Percentiles rank a stretch among this genome's conserved stretches.
Evolutionary conservation across 805 yeast genomes (phyloP).

Genomic region (Torulaspora quercuum): DNA sequence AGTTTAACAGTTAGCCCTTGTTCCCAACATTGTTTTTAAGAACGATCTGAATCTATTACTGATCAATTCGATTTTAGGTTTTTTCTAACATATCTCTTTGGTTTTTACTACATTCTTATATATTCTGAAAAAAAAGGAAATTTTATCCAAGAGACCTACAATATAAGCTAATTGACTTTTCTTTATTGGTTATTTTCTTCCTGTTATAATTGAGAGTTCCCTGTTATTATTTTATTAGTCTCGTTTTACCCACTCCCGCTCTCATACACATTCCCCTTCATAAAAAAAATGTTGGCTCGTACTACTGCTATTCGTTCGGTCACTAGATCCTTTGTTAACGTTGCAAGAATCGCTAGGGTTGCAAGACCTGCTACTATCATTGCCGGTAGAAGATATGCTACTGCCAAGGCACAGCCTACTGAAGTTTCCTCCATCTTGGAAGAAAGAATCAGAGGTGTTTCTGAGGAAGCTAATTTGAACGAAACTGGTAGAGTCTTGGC

Average conservation of each 20-base stretch:
- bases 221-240: no score
- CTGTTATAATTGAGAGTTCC: constrained; percentile 3
- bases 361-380: constrained; percentile 55
- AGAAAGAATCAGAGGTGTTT: constrained; percentile 98
- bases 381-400: constrained; percentile 81
- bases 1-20: background rate
- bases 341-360: constrained; percentile 53
- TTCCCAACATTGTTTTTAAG: constrained; percentile 1
- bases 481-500: constrained; percentile 99
- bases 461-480: constrained; percentile 94
- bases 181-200: constrained; percentile 3
- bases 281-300: constrained; percentile 71
- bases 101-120: constrained; percentile 5
- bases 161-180: constrained; percentile 1
- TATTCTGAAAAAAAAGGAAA: constrained; percentile 10
- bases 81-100: constrained; percentile 1
- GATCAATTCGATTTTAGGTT: background rate
- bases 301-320: constrained; percentile 80
- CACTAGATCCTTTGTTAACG: constrained; percentile 57
- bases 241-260: no score
- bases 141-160: no score
- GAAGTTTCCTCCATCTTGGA: constrained; percentile 98
- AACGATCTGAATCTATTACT: no score
- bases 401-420: constrained; percentile 96
- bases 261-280: no score